A percentile compares a stretch with the other conserved stretches of the same genome.
Evolutionary conservation across 257 asterid species (phyloP).

Genomic region (Penstemon barbatus): DNA sequence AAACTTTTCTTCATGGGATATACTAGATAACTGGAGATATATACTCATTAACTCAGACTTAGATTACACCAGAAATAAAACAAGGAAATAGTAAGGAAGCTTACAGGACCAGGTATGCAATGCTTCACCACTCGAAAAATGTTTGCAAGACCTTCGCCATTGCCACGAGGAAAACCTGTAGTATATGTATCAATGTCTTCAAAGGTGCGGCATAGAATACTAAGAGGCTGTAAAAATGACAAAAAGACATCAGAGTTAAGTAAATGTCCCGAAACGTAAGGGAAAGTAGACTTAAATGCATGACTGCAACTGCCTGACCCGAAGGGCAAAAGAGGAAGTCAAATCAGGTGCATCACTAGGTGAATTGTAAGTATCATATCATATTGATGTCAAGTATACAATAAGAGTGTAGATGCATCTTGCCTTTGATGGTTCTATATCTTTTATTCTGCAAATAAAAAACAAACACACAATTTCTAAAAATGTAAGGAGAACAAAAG

Average conservation of each 20-base stretch:
- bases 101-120: constrained; percentile 92
- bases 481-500: constrained; percentile 8
- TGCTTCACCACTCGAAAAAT: constrained; percentile 79
- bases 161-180: constrained; percentile 88
- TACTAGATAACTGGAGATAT: not conserved
- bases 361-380: constrained; percentile 8
- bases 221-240: constrained; percentile 70
- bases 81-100: constrained; percentile 21
- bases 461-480: constrained; percentile 12
- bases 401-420: constrained; percentile 29
- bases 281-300: constrained; percentile 15
- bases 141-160: constrained; percentile 60
- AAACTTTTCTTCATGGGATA: not conserved
- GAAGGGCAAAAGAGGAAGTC: constrained; percentile 5
- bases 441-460: constrained; percentile 68
- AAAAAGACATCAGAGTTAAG: constrained; percentile 17
- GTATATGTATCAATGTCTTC: constrained; percentile 87
- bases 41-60: not conserved
- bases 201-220: constrained; percentile 80
- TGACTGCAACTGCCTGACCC: constrained; percentile 12
- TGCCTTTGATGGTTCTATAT: constrained; percentile 82
- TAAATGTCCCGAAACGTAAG: constrained; percentile 2
- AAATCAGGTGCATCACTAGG: constrained; percentile 22
- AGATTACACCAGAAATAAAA: not conserved
- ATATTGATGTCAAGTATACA: constrained; percentile 13